A percentile compares a stretch with the other conserved stretches of the same genome.
phyloP scores from a whole-genome alignment of 345 rosid species.

The Bruguiera sexangula region DNA sequence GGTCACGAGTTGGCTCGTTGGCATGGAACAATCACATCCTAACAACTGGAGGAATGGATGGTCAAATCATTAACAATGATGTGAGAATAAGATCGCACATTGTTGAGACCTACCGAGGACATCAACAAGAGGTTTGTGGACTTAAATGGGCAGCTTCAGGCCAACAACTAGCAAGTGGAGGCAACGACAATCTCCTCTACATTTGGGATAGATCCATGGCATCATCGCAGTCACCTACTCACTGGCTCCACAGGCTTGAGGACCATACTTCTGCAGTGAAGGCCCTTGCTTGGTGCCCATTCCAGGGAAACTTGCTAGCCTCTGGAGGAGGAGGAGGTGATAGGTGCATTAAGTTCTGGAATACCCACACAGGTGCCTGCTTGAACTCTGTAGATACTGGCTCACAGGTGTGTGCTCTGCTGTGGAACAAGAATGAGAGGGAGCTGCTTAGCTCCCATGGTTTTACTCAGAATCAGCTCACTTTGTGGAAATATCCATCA shows the following conservation, averaged over 20 bases:
- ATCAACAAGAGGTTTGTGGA: constrained; percentile 22
- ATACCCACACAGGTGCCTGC: constrained; percentile 46
- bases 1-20: constrained; percentile 13
- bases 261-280: constrained; percentile 48
- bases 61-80: constrained; percentile 44
- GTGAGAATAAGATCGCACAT: constrained; percentile 40
- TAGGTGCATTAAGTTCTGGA: constrained; percentile 41
- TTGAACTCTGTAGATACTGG: constrained; percentile 46
- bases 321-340: constrained; percentile 49
- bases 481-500: constrained; percentile 45
- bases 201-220: constrained; percentile 32
- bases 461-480: constrained; percentile 40
- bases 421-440: constrained; percentile 46
- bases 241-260: constrained; percentile 45
- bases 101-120: constrained; percentile 30
- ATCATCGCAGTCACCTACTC: constrained; percentile 37
- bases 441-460: constrained; percentile 52
- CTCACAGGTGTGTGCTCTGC: constrained; percentile 40
- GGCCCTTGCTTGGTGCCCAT: constrained; percentile 56
- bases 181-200: constrained; percentile 19
- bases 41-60: constrained; percentile 46
- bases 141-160: constrained; percentile 30
- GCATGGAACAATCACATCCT: constrained; percentile 27
- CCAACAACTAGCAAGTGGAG: constrained; percentile 28
- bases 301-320: constrained; percentile 42